Conservation (phyloP, 352 stramenopile species). For the Globisporangium canariense region DNA sequence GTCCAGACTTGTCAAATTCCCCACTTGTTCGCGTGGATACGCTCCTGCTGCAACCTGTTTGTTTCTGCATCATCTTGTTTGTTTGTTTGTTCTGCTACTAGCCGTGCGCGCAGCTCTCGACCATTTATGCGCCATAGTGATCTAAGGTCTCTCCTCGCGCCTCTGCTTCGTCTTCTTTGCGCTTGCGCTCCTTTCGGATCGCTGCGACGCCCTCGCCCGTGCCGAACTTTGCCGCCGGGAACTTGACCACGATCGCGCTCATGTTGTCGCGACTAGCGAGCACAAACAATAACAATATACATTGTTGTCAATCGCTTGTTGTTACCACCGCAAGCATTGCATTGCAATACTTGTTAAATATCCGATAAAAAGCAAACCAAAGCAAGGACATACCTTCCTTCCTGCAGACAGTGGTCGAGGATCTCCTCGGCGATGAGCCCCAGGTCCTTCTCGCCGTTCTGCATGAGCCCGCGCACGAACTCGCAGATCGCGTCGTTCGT, state of each 20-base stretch:
- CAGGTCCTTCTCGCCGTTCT: conserved; percentile 61
- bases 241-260: conserved; percentile 80
- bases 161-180: conserved; percentile 39
- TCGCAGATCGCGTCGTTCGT: conserved; percentile 85
- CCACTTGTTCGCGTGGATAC: not conserved
- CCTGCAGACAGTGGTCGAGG: conserved; percentile 66
- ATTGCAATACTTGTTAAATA: not conserved
- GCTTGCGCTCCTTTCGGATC: conserved; percentile 53
- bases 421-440: conserved; percentile 80
- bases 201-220: conserved; percentile 55
- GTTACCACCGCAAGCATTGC: not conserved
- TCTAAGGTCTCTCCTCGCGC: conserved; percentile 25
- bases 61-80: not conserved
- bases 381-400: conserved; percentile 45
- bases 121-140: conserved; percentile 12
- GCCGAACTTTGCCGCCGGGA: conserved; percentile 62
- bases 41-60: not conserved
- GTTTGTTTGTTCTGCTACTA: not conserved
- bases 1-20: not conserved
- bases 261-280: conserved; percentile 74
- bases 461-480: conserved; percentile 79
- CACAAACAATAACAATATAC: not conserved
- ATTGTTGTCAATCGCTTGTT: conserved; percentile 5
- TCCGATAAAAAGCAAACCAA: conserved; percentile 1
- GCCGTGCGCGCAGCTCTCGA: not conserved